Base-by-base conservation (phyloP, 2,329 filamentous ascomycete species). In the Trichoderma lentiforme region DNA sequence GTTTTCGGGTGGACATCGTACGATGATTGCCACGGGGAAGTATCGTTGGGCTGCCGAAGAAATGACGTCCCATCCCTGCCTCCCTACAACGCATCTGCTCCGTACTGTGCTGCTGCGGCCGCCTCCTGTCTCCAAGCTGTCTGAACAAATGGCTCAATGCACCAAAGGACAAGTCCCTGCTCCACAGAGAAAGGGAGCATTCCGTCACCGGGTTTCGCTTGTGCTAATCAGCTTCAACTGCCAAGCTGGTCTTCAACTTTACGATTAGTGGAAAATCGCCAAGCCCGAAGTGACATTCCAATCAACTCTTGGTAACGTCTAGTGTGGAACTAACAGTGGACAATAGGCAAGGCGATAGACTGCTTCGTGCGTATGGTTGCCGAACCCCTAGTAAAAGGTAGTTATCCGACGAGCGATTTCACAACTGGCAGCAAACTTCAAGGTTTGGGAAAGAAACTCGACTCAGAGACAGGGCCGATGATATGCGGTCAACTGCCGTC, bases 1-100 rank as follows among this genome's bases (percentile, higher is more conserved):
- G 51, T 8, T 70, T 61, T 62, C 24, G 57, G 66, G 57, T n/a
- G 30, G 36, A 11, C 14, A 70, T 62, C 66, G 66, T 70, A 70
- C 57, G 66, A 62, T 70, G 28, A 28, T 21, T 26, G 36, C 30
- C 51, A 43, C 64, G 34, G 56, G 56, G 26, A 32, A 30, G 39
- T n/a, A 18, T 34, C 36, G 32, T 62, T 53, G 66, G 66, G 28
- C 14, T 62, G 30, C 28, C 28, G 28, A 53, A 36, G 57, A 28
- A 70, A 53, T 62, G 66, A 36, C 39, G 36, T 62, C 32, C 9
- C 51, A 43, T 30, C 36, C n/a, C 53, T 60, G 15, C 34, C 28
- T 18, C 3, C 11, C 15, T 30, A 43, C 21, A 43, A 43, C 36
- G 21, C 14, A 62, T 28, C 24, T 64, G 26, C 26, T 47, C 61